phyloP scores from a whole-genome alignment of 352 stramenopile genomes.

The Globisporangium alternatum region DNA sequence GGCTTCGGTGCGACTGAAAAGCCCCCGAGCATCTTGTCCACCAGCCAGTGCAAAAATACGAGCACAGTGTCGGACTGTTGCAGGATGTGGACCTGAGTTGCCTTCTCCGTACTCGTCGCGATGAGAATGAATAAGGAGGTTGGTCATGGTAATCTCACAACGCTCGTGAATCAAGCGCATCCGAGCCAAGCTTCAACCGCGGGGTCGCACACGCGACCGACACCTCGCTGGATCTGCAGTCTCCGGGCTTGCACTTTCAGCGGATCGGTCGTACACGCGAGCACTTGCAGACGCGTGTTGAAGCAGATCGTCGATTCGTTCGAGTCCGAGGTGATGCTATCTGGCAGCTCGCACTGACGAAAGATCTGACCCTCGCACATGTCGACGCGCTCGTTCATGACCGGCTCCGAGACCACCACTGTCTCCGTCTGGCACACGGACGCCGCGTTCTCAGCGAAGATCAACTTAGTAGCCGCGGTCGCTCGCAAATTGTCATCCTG shows the following conservation, averaged over 20 bases:
- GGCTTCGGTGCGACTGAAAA: too few relatives aligned
- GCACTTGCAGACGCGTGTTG: conserved; percentile 10
- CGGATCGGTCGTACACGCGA: conserved; percentile 10
- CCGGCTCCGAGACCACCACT: background rate
- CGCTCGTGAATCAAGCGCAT: background rate
- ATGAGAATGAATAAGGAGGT: too few relatives aligned
- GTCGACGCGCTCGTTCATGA: background rate
- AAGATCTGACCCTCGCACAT: background rate
- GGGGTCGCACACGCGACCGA: conserved; percentile 6
- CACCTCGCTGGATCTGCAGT: conserved; percentile 1
- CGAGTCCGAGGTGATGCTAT: background rate
- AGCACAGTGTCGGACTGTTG: too few relatives aligned
- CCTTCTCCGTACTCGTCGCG: too few relatives aligned
- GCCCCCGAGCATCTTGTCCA: too few relatives aligned
- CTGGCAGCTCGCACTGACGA: conserved; percentile 1
- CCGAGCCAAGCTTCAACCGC: conserved; percentile 11
- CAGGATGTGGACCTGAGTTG: too few relatives aligned
- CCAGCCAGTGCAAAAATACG: too few relatives aligned
- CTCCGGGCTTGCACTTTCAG: background rate
- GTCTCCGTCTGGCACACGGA: background rate
- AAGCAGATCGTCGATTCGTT: conserved; percentile 9
- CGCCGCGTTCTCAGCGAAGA: background rate
- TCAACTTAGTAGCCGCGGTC: background rate
- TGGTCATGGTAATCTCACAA: too few relatives aligned
- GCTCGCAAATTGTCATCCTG: background rate